These are phyloP conservation scores for Tephrocybe sp. DNA, from an alignment of 768 basidiomycete species.

Conservation along the genomic window DNA sequence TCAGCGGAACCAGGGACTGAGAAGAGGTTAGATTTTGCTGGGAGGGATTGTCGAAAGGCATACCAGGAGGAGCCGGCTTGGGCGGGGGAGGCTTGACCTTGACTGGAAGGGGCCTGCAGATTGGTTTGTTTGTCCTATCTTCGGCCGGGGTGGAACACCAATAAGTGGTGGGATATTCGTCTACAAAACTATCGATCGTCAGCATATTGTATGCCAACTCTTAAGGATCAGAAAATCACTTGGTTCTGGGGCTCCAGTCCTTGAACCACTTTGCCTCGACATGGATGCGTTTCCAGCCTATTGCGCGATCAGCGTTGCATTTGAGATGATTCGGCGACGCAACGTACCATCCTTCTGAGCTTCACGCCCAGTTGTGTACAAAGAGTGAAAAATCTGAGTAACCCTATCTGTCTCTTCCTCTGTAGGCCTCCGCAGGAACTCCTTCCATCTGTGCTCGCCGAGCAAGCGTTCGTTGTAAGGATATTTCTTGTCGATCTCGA, in stretches of 20 bases:
- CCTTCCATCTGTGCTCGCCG: slow-evolving; percentile 51
- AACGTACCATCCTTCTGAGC: slow-evolving; percentile 52
- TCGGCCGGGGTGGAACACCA: slow-evolving; percentile 43
- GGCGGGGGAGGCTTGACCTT: slow-evolving; percentile 32
- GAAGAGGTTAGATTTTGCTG: background rate
- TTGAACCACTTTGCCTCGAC: slow-evolving; percentile 44
- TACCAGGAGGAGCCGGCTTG: slow-evolving; percentile 25
- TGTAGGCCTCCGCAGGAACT: slow-evolving; percentile 41
- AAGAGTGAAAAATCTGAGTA: slow-evolving; percentile 42
- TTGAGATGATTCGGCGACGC: background rate
- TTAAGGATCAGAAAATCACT: slow-evolving; percentile 23
- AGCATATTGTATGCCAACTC: background rate
- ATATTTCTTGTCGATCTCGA: slow-evolving; percentile 44
- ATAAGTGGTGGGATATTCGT: slow-evolving; percentile 40
- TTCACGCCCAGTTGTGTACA: slow-evolving; percentile 40
- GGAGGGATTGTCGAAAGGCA: background rate
- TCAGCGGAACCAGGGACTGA: slow-evolving; percentile 38
- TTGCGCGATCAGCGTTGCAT: background rate
- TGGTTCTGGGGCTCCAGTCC: slow-evolving; percentile 32
- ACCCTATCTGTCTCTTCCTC: slow-evolving; percentile 35
- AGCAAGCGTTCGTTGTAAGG: slow-evolving; percentile 36
- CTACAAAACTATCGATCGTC: slow-evolving; percentile 23
- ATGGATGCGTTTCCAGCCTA: slow-evolving; percentile 53
- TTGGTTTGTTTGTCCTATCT: slow-evolving; percentile 41
- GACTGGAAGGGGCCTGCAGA: slow-evolving; percentile 45